Evolutionary conservation across 345 rosid genomes (phyloP).

Genomic region (Erysimum cheiranthoides): DNA sequence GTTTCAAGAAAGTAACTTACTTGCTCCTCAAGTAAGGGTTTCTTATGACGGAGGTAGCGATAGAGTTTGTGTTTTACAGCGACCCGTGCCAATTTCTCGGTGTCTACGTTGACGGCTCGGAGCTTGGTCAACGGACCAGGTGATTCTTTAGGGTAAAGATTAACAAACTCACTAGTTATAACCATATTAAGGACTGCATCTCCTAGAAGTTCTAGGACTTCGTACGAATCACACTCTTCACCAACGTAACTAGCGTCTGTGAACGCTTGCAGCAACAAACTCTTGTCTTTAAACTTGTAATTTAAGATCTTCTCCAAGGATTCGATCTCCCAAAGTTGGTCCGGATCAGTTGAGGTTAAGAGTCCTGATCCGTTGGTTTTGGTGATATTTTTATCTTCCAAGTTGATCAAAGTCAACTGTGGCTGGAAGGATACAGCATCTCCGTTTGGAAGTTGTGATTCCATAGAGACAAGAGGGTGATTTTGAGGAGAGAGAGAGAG

Average conservation of each 20-base stretch:
- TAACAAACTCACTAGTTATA: constrained; percentile 22
- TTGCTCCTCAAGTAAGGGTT: constrained; percentile 61
- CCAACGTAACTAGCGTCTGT: constrained; percentile 49
- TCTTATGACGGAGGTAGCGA: constrained; percentile 61
- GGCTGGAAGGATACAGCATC: constrained; percentile 1
- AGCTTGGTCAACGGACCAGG: constrained; percentile 69
- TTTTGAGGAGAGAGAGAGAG: constrained; percentile 3
- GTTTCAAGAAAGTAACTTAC: constrained; percentile 46
- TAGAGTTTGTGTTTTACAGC: constrained; percentile 58
- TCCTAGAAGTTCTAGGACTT: constrained; percentile 60
- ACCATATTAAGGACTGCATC: constrained; percentile 58
- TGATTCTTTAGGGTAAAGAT: background rate
- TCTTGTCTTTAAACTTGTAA: constrained; percentile 54
- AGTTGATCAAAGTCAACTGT: background rate
- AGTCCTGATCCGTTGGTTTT: constrained; percentile 7
- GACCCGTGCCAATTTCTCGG: constrained; percentile 72
- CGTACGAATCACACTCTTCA: constrained; percentile 45
- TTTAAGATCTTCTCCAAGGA: constrained; percentile 55
- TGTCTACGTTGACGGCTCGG: constrained; percentile 66
- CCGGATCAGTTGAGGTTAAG: background rate
- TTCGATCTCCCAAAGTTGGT: constrained; percentile 37
- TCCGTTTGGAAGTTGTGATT: constrained; percentile 10
- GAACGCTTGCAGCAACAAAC: constrained; percentile 60
- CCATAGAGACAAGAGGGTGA: background rate
- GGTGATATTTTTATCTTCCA: background rate